Evolutionary conservation across 2,329 filamentous ascomycete genomes (phyloP).

Genomic region (Pseudocercospora pini-densiflorae): DNA sequence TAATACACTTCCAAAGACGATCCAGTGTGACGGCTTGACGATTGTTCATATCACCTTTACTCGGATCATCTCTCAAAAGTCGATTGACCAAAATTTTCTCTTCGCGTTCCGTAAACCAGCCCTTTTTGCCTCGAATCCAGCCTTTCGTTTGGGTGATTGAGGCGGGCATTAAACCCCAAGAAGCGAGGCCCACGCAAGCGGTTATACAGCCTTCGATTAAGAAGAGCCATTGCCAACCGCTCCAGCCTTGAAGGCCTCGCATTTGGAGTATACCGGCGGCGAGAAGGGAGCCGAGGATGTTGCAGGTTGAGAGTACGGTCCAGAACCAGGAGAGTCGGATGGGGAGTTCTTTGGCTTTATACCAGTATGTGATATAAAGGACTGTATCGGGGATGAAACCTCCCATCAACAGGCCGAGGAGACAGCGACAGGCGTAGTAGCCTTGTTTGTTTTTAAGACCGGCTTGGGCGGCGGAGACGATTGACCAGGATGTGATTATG

Average conservation of each 20-base stretch:
- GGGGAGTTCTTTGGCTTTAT: constrained; percentile 45
- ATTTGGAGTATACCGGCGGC: constrained; percentile 58
- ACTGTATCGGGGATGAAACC: constrained; percentile 57
- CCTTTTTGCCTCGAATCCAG: constrained; percentile 69
- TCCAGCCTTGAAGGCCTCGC: constrained; percentile 37
- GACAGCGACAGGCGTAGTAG: constrained; percentile 44
- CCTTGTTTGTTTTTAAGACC: constrained; percentile 38
- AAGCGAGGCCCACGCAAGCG: constrained; percentile 35
- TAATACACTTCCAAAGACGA: constrained; percentile 36
- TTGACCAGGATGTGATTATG: constrained; percentile 48
- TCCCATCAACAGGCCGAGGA: constrained; percentile 47
- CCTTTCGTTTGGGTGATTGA: constrained; percentile 66
- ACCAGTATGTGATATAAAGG: constrained; percentile 33
- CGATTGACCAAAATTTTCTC: constrained; percentile 70
- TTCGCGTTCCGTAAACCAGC: constrained; percentile 59
- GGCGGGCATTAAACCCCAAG: constrained; percentile 45
- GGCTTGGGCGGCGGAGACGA: constrained; percentile 42
- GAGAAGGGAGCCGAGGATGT: constrained; percentile 48
- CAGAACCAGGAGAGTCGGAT: constrained; percentile 50
- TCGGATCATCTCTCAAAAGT: constrained; percentile 63
- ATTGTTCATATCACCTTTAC: constrained; percentile 61
- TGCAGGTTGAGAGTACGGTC: constrained; percentile 38
- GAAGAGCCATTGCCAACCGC: constrained; percentile 36
- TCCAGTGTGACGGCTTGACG: constrained; percentile 57
- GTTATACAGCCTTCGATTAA: constrained; percentile 41